Evolutionary conservation across 306 rosid species (phyloP).

Genomic region (Casuarina cunninghamiana): DNA sequence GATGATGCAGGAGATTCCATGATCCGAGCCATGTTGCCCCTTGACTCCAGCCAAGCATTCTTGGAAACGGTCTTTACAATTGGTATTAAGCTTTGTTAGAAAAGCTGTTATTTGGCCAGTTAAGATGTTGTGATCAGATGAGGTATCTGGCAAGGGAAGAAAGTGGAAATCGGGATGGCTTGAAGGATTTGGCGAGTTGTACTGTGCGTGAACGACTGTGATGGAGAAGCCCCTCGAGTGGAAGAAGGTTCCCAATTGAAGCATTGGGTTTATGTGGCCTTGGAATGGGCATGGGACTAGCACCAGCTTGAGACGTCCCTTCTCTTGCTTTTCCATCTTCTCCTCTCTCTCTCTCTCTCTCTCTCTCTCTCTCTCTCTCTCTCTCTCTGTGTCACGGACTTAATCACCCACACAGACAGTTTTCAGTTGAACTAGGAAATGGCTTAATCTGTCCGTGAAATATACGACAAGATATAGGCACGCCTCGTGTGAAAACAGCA

Average conservation of each 20-base stretch:
- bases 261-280: conserved; percentile 44
- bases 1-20: conserved; percentile 37
- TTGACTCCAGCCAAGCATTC: conserved; percentile 20
- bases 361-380: too few relatives aligned
- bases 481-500: too few relatives aligned
- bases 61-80: conserved; percentile 27
- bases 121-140: conserved; percentile 20
- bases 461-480: too few relatives aligned
- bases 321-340: conserved; percentile 25
- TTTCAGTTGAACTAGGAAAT: too few relatives aligned
- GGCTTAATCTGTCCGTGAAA: too few relatives aligned
- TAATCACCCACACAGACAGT: too few relatives aligned
- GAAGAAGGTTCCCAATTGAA: conserved; percentile 39
- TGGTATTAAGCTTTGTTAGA: conserved; percentile 9
- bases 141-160: conserved; percentile 33
- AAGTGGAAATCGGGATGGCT: conserved; percentile 34
- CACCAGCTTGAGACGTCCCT: conserved; percentile 15
- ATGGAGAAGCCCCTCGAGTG: conserved; percentile 48
- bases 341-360: neutral
- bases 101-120: conserved; percentile 16
- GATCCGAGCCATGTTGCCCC: neutral
- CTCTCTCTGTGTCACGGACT: too few relatives aligned
- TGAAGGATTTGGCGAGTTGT: conserved; percentile 41
- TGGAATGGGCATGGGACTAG: conserved; percentile 36
- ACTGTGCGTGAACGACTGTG: conserved; percentile 37